phyloP scores from a whole-genome alignment of 345 rosid genomes.

The Aquilaria sinensis region DNA sequence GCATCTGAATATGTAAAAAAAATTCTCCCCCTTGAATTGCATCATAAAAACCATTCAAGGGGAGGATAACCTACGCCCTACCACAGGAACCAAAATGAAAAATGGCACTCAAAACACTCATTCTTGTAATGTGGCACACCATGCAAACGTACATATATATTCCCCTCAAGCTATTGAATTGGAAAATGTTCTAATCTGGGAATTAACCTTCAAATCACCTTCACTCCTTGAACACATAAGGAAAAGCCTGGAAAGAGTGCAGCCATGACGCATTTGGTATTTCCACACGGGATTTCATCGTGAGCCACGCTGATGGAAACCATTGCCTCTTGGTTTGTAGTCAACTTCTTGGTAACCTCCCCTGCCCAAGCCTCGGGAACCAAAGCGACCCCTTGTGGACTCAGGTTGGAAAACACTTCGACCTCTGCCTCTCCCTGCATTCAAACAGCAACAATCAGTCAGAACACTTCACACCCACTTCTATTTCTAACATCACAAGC shows the following conservation, averaged over 20 bases:
- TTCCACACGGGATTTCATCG: conserved; percentile 17
- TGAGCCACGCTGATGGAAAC: conserved; percentile 52
- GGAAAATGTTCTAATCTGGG: conserved; percentile 17
- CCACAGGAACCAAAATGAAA: conserved; percentile 1
- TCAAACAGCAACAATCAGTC: not conserved
- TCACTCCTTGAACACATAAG: not conserved
- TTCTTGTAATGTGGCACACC: conserved; percentile 18
- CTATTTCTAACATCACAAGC: too few relatives aligned
- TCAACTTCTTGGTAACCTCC: conserved; percentile 63
- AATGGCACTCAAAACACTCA: conserved; percentile 11
- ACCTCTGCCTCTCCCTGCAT: conserved; percentile 72
- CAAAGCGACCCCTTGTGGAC: conserved; percentile 56
- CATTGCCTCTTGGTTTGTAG: conserved; percentile 69
- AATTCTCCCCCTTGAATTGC: conserved; percentile 37
- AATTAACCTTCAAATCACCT: conserved; percentile 11
- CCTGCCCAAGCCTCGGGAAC: conserved; percentile 54
- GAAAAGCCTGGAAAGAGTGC: conserved; percentile 14
- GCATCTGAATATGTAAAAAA: conserved; percentile 3
- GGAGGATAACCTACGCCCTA: conserved; percentile 9
- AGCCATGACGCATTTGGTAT: not conserved
- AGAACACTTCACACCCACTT: not conserved
- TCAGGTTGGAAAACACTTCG: conserved; percentile 65
- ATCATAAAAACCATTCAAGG: conserved; percentile 37
- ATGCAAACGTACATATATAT: conserved; percentile 19
- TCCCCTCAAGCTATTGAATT: conserved; percentile 10